phyloP scores from a whole-genome alignment of 2,329 filamentous ascomycete genomes.

The Ceratocystis alfenasii region DNA sequence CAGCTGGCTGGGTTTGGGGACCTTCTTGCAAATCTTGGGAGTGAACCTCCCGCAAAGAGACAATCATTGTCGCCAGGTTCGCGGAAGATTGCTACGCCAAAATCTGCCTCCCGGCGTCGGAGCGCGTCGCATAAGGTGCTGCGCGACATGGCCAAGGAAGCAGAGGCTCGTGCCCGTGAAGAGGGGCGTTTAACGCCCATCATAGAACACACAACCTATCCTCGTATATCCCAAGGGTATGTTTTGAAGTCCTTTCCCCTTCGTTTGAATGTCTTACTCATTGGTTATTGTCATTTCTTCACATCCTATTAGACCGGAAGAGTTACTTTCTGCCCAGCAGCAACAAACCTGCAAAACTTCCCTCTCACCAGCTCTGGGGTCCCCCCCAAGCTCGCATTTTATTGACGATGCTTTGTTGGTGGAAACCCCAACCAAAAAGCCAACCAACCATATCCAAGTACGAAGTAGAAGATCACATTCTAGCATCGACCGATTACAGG shows the following conservation, averaged over 20 bases:
- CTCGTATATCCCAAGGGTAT: slow-evolving; percentile 57
- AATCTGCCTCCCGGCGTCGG: slow-evolving; percentile 34
- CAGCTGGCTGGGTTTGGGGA: slow-evolving; percentile 60
- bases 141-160: slow-evolving; percentile 44
- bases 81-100: slow-evolving; percentile 34
- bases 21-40: slow-evolving; percentile 53
- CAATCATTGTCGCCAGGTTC: slow-evolving; percentile 30
- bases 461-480: slow-evolving; percentile 17
- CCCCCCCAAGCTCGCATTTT: slow-evolving; percentile 47
- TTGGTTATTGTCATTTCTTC: not conserved
- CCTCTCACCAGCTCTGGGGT: slow-evolving; percentile 58
- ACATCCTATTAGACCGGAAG: slow-evolving; percentile 11
- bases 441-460: not conserved
- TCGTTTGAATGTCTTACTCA: not conserved
- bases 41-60: slow-evolving; percentile 44
- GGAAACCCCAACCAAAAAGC: slow-evolving; percentile 20
- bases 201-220: slow-evolving; percentile 55
- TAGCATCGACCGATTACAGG: not conserved
- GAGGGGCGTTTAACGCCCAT: slow-evolving; percentile 54
- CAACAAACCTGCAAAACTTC: slow-evolving; percentile 34
- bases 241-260: slow-evolving; percentile 25
- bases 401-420: slow-evolving; percentile 38
- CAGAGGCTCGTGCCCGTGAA: slow-evolving; percentile 39
- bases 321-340: slow-evolving; percentile 18
- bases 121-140: slow-evolving; percentile 46